phyloP scores from a whole-genome alignment of 306 rosid genomes.

The Sesbania bispinosa region DNA sequence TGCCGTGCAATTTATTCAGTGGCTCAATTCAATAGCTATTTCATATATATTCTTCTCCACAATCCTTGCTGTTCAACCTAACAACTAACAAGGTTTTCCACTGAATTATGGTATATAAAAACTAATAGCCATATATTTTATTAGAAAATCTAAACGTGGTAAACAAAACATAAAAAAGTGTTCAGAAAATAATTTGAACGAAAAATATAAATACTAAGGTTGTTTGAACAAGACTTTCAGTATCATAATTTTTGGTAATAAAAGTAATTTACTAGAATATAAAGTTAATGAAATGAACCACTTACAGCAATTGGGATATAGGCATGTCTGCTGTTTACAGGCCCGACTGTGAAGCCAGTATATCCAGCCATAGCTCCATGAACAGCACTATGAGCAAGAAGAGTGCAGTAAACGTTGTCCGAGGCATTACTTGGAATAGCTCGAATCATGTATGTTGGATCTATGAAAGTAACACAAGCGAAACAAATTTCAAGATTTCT shows the following conservation, averaged over 20 bases:
- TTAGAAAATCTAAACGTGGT: no score
- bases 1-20: neutral
- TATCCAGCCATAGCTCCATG: slow-evolving; percentile 99
- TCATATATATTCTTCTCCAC: neutral
- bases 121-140: no score
- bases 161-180: no score
- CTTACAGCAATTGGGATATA: slow-evolving; percentile 93
- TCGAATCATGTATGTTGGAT: slow-evolving; percentile 98
- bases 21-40: neutral
- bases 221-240: neutral
- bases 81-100: neutral
- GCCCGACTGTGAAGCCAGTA: slow-evolving; percentile 88
- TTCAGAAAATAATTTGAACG: neutral
- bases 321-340: slow-evolving; percentile 83
- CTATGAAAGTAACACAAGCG: slow-evolving; percentile 40
- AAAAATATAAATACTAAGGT: neutral
- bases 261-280: slow-evolving; percentile 3
- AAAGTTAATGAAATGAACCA: slow-evolving; percentile 21
- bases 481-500: neutral
- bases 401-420: slow-evolving; percentile 92
- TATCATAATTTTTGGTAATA: neutral
- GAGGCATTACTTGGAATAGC: slow-evolving; percentile 98
- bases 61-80: neutral
- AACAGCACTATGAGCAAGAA: slow-evolving; percentile 93
- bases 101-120: no score